Evolutionary conservation across 768 basidiomycete species (phyloP).

Genomic region (Mycena polygramma): DNA sequence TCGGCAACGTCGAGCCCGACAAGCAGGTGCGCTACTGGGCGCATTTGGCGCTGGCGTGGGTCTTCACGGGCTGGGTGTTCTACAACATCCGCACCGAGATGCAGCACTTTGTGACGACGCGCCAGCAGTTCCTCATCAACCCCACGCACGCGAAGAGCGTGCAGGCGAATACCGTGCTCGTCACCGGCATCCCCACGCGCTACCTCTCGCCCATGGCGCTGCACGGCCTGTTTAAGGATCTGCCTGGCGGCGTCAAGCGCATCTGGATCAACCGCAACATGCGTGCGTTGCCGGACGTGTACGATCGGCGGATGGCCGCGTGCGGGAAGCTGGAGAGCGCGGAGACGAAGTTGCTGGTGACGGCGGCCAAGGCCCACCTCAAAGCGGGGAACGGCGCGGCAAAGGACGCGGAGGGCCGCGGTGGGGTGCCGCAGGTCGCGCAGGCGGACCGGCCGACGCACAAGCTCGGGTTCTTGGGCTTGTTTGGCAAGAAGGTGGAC

Average conservation of each 20-base stretch:
- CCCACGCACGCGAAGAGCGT: constrained; percentile 80
- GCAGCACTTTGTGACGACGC: constrained; percentile 80
- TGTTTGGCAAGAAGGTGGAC: constrained; percentile 92
- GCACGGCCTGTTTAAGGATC: constrained; percentile 75
- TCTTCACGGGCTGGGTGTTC: constrained; percentile 91
- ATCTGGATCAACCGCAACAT: constrained; percentile 95
- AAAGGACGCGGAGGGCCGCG: constrained; percentile 45
- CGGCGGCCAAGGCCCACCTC: constrained; percentile 78
- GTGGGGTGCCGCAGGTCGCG: constrained; percentile 63
- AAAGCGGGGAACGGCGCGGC: constrained; percentile 61
- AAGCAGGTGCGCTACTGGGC: constrained; percentile 77
- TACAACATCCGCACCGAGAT: constrained; percentile 88
- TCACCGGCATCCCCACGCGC: constrained; percentile 88
- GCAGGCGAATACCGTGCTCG: constrained; percentile 90
- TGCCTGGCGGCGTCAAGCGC: constrained; percentile 91
- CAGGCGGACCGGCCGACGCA: constrained; percentile 82
- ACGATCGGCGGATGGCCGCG: constrained; percentile 81
- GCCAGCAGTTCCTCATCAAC: constrained; percentile 87
- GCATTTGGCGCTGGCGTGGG: constrained; percentile 81
- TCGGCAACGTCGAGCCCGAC: constrained; percentile 76
- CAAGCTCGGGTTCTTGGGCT: constrained; percentile 70
- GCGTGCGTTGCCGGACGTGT: constrained; percentile 87
- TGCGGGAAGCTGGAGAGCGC: constrained; percentile 88
- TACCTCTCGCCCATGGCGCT: constrained; percentile 82
- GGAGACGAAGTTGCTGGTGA: constrained; percentile 82